Evolutionary conservation across 208 protist species (phyloP), one percentile per base, ranked within the genome.

Genomic region (Balamuthia mandrillaris): DNA sequence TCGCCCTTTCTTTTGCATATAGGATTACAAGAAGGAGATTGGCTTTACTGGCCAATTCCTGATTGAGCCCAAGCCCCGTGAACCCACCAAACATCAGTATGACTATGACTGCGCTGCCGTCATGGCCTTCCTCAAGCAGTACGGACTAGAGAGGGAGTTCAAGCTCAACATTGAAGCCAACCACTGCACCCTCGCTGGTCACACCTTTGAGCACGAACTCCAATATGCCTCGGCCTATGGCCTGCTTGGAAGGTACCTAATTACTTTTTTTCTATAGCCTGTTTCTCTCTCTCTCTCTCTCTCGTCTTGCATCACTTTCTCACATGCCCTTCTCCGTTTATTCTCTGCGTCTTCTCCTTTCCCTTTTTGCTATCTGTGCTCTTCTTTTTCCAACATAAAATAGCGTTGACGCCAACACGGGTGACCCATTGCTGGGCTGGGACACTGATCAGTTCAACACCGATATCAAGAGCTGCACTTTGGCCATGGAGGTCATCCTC

Each of bases 81-180:
- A 87, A 51, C 84, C 84, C 35, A 87, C 84, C n/a, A 87, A 87
- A 81, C 84, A 87, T 47, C 84, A 87, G 68, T 87, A 87, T 47
- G 84, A 87, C 66, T 87, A 74, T 75, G 82, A 75, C 66, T 52
- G 42, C 42, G 66, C 66, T 75, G 66, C 66, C 42, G 66, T 75
- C 14, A 44, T 75, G 7, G 66, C 66, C 6, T 75, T 75, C 66
- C 66, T 75, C 66, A 75, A 75, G 66, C 31, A 5, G 29, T 75
- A 75, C 66, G 52, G 52, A 37, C 66, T 75, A 37, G 66, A 75
- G 42, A 75, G 52, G 54, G 82, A 86, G 9, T 86, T 65, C 54
- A 82, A 77, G 47, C 70, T 86, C 29, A 86, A 86, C 82, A 86
- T 86, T 42, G 82, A 86, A 12, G 68, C 82, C 51, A 86, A 86